phyloP scores from a whole-genome alignment of 2,329 filamentous ascomycete species.

The Colletotrichum spaethianum region DNA sequence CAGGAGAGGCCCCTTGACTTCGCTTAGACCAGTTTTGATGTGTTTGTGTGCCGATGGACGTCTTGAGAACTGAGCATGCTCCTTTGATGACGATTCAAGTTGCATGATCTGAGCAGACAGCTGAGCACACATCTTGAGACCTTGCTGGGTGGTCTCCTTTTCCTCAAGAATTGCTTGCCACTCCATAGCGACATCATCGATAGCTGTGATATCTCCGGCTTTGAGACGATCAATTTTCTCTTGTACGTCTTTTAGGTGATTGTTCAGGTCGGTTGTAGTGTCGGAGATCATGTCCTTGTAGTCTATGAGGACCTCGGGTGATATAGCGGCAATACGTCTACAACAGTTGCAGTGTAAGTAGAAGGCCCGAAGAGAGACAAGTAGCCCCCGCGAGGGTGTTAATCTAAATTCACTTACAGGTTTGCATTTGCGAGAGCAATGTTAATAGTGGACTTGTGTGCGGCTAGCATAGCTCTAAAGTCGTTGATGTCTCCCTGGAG shows the following conservation, averaged over 20 bases:
- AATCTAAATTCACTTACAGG: constrained; percentile 38
- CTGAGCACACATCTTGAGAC: constrained; percentile 44
- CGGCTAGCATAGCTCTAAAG: constrained; percentile 44
- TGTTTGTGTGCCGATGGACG: constrained; percentile 44
- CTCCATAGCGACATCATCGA: constrained; percentile 32
- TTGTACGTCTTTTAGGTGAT: constrained; percentile 29
- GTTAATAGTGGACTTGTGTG: constrained; percentile 47
- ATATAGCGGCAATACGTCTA: constrained; percentile 27
- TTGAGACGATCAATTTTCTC: constrained; percentile 23
- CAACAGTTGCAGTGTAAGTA: not conserved
- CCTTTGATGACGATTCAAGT: constrained; percentile 20
- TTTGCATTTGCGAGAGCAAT: constrained; percentile 47
- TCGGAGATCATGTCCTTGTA: constrained; percentile 43
- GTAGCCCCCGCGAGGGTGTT: too few relatives aligned
- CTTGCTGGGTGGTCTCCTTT: constrained; percentile 44
- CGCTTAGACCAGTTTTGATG: constrained; percentile 39
- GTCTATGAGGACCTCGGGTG: constrained; percentile 39
- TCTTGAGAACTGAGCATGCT: constrained; percentile 37
- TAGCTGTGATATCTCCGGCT: not conserved
- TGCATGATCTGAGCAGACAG: constrained; percentile 43
- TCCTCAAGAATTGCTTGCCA: constrained; percentile 33
- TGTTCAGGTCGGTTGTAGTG: constrained; percentile 34
- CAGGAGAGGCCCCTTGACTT: constrained; percentile 42
- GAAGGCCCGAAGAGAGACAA: not conserved
- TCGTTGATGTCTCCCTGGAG: constrained; percentile 41